Percentiles rank a stretch among this genome's conserved stretches.
Evolutionary conservation across 306 rosid species (phyloP).

Genomic region (Vigna reflexopilosa): DNA sequence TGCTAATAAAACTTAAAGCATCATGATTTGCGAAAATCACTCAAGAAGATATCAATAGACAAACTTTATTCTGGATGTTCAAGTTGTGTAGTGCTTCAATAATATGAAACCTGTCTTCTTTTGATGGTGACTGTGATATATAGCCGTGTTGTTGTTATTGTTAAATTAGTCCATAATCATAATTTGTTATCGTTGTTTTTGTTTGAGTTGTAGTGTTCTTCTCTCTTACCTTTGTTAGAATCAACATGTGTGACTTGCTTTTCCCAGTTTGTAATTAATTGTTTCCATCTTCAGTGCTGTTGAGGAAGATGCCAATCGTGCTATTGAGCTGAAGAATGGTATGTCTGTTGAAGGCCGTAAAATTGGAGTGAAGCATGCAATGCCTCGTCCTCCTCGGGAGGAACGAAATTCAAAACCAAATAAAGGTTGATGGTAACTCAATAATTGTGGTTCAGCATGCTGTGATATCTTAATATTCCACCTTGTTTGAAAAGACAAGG

Average conservation of each 20-base stretch:
- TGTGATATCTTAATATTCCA: conserved; percentile 7
- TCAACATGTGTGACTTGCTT: conserved; percentile 25
- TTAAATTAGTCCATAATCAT: conserved; percentile 4
- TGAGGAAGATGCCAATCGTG: conserved; percentile 78
- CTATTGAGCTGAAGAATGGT: conserved; percentile 82
- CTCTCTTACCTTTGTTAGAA: not conserved
- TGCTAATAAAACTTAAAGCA: conserved; percentile 14
- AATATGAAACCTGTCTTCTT: conserved; percentile 9
- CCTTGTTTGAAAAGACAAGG: conserved; percentile 30
- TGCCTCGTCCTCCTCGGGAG: conserved; percentile 82
- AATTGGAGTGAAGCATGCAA: conserved; percentile 82
- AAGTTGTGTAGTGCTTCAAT: not conserved
- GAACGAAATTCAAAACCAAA: conserved; percentile 66
- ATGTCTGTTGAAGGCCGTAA: conserved; percentile 77
- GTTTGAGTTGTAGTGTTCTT: not conserved
- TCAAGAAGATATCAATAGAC: not conserved
- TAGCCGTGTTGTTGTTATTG: conserved; percentile 18
- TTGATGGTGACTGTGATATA: not conserved
- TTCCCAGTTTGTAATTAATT: conserved; percentile 40
- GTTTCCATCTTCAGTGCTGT: conserved; percentile 71
- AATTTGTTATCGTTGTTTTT: conserved; percentile 24
- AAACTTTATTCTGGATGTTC: not conserved
- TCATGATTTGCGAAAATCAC: conserved; percentile 10
- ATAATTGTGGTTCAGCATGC: conserved; percentile 29
- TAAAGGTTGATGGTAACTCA: conserved; percentile 64